These are phyloP conservation scores for Lachnellula arida DNA, from an alignment of 2,329 filamentous ascomycete species.

Conservation along the genomic window DNA sequence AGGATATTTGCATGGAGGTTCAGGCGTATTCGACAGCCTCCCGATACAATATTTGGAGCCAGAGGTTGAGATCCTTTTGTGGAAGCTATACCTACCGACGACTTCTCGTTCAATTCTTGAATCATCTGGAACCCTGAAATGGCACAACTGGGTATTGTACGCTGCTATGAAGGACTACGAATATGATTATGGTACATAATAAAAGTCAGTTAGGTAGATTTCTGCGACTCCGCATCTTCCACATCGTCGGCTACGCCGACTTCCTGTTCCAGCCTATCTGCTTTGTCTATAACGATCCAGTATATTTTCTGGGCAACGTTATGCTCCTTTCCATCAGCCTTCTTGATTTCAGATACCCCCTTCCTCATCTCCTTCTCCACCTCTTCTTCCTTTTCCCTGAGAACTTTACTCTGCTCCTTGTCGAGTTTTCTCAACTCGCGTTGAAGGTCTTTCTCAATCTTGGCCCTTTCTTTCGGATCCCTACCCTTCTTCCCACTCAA, in stretches of 20 bases:
- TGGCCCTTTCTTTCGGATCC: background rate
- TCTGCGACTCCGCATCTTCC: background rate
- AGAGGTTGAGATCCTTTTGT: no score
- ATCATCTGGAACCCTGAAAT: background rate
- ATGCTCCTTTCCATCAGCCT: background rate
- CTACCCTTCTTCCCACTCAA: background rate
- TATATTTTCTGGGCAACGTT: constrained; percentile 9
- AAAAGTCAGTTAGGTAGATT: background rate
- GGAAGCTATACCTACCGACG: no score
- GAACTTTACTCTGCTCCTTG: background rate
- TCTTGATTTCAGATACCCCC: background rate
- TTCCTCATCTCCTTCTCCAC: constrained; percentile 1
- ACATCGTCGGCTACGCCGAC: constrained; percentile 5
- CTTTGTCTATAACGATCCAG: constrained; percentile 14
- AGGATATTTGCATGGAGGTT: background rate
- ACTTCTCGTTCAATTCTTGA: no score
- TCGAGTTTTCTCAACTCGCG: constrained; percentile 1
- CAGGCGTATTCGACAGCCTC: background rate
- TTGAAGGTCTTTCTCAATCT: background rate
- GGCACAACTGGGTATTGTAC: background rate
- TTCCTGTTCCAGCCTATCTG: constrained; percentile 1
- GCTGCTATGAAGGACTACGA: background rate
- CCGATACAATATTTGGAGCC: background rate
- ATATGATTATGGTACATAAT: background rate
- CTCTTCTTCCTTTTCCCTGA: background rate